Percentiles rank a stretch among this genome's conserved stretches.
These are phyloP conservation scores for Danielia reshetovae DNA, from an alignment of 805 yeast genomes.

Conservation along the genomic window DNA sequence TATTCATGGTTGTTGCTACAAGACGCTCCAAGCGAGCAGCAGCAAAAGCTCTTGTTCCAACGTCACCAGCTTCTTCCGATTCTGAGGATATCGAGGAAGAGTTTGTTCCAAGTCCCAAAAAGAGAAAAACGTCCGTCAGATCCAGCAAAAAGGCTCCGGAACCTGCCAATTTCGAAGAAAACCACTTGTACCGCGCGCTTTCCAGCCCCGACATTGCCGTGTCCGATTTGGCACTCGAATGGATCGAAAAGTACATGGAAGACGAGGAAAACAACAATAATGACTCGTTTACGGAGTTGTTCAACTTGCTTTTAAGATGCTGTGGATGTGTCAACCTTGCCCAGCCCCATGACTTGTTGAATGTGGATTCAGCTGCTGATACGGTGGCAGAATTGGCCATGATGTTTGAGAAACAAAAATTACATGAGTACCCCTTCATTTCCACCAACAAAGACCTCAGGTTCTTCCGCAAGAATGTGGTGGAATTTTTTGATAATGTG, in stretches of 20 bases:
- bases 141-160: background rate
- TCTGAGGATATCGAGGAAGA: background rate
- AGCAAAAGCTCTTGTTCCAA: background rate
- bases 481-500: slow-evolving; percentile 52
- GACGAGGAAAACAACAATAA: slow-evolving; percentile 13
- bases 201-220: slow-evolving; percentile 28
- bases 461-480: slow-evolving; percentile 47
- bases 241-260: slow-evolving; percentile 31
- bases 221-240: slow-evolving; percentile 35
- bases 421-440: slow-evolving; percentile 67
- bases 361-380: slow-evolving; percentile 64
- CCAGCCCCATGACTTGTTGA: slow-evolving; percentile 71
- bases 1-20: background rate
- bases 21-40: background rate
- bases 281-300: slow-evolving; percentile 52
- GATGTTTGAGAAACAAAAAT: slow-evolving; percentile 53
- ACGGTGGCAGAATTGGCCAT: slow-evolving; percentile 72
- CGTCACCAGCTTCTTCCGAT: background rate
- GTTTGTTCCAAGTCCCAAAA: background rate
- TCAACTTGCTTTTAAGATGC: slow-evolving; percentile 65
- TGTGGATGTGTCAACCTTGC: slow-evolving; percentile 69
- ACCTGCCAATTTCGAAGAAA: slow-evolving; percentile 23
- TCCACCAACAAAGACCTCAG: slow-evolving; percentile 46
- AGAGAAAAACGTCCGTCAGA: background rate
- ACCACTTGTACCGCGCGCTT: slow-evolving; percentile 26